Base-by-base conservation (phyloP, 106 monocot genomes). In the Apostasia shenzhenica region DNA sequence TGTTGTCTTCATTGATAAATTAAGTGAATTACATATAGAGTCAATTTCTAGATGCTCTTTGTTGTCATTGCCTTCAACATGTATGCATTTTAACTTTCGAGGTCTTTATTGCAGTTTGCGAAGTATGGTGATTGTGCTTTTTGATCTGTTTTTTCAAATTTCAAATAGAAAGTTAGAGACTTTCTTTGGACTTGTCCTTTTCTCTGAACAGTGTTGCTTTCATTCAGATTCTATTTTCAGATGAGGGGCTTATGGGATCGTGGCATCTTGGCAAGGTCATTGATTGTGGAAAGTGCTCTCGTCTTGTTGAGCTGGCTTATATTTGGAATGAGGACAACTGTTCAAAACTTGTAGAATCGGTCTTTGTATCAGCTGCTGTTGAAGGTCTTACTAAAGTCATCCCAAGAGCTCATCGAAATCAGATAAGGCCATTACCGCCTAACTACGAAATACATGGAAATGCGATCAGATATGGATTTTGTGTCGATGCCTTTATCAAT, bases 401-500 rank as follows among this genome's bases (percentile, higher is more conserved):
- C 13, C 52, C 63, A 7, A 75, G 69, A 48, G 44, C 48, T 14
- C 51, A 77, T 52, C 81, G 86, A 4, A 67, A 76, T 45, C 39
- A 55, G 44, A 80, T 86, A 68, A 76, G 91, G 14, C 91, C 86
- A 66, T 43, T 67, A 47, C 83, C 79, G 12, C 81, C 86, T 62
- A 59, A 10, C 46, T 12, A 41, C 53, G 52, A 45, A 41, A 46
- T 77, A 8, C 48, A 72, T 4, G 45, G n/a, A 41, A 41, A 42
- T 5, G 71, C 66, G 6, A 52, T 84, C 48, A 69, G 52, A 41
- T 91, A 84, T 55, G 84, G 86, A 12, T 48, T 77, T 5, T 91
- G 91, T 64, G 84, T 91, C 59, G 91, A 91, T 81, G 91, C 77
- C 11, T 74, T 74, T 38, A 53, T 91, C n/a, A 38, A 86, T 59